phyloP scores from a whole-genome alignment of 805 yeast genomes.

The Starmerella scarabaei region DNA sequence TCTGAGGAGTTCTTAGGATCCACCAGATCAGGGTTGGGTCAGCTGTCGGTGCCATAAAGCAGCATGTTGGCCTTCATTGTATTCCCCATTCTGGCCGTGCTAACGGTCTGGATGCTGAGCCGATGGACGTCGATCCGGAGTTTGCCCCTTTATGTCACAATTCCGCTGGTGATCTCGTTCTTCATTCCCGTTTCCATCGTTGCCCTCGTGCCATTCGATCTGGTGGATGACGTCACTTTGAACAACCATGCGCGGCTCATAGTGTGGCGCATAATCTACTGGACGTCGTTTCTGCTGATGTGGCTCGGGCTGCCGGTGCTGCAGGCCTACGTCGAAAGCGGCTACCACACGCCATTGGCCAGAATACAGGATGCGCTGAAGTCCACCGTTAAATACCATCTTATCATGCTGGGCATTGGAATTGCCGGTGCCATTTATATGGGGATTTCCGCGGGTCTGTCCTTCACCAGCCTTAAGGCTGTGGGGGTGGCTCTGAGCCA shows the following conservation, averaged over 20 bases:
- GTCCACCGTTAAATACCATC: conserved; percentile 47
- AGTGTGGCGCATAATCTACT: conserved; percentile 64
- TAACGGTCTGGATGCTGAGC: conserved; percentile 15
- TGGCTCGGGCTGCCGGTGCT: conserved; percentile 64
- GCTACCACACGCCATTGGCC: conserved; percentile 39
- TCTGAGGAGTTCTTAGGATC: too few relatives aligned
- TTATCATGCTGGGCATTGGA: conserved; percentile 41
- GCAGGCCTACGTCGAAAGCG: conserved; percentile 62
- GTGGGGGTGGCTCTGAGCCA: conserved; percentile 66
- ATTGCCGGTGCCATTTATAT: conserved; percentile 47
- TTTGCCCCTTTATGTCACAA: conserved; percentile 17
- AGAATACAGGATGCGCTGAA: conserved; percentile 45
- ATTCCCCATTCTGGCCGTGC: conserved; percentile 16
- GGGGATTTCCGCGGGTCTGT: conserved; percentile 41
- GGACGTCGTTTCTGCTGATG: conserved; percentile 68
- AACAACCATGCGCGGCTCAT: conserved; percentile 37
- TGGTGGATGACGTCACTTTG: conserved; percentile 39
- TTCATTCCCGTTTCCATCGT: conserved; percentile 65
- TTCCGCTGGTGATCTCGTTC: conserved; percentile 31
- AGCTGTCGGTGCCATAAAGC: background rate
- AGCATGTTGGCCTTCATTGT: conserved; percentile 18
- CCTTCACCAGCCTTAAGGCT: conserved; percentile 44
- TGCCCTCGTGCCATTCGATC: conserved; percentile 61
- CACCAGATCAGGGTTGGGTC: background rate
- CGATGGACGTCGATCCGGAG: conserved; percentile 16